Conservation (phyloP, 2,329 filamentous ascomycete species). For the Fusarium staphyleae region DNA sequence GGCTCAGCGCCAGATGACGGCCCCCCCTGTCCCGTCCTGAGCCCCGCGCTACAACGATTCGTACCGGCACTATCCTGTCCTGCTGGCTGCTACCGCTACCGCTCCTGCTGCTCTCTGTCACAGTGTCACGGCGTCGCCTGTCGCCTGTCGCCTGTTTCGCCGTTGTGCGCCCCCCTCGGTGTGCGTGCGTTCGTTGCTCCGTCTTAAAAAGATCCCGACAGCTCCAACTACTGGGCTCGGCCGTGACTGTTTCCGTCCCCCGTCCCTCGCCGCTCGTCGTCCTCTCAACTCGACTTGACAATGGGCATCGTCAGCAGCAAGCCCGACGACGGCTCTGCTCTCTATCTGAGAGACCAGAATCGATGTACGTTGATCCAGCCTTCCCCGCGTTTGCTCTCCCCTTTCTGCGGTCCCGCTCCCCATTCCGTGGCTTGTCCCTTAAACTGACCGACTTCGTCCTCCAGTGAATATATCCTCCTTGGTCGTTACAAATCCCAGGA, state of each 20-base stretch:
- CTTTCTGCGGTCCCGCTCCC: conserved; percentile 15
- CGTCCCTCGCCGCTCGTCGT: conserved; percentile 28
- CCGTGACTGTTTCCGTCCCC: conserved; percentile 32
- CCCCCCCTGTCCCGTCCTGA: conserved; percentile 42
- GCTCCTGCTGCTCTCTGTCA: conserved; percentile 28
- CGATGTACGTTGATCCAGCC: conserved; percentile 70
- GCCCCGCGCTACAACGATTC: conserved; percentile 42
- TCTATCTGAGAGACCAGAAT: conserved; percentile 91
- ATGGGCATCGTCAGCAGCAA: conserved; percentile 96
- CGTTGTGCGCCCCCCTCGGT: conserved; percentile 33
- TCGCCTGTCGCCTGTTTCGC: conserved; percentile 33
- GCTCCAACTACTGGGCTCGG: conserved; percentile 31
- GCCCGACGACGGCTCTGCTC: conserved; percentile 78
- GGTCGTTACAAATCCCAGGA: conserved; percentile 79
- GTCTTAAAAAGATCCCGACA: conserved; percentile 41
- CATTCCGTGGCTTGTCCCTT: conserved; percentile 27
- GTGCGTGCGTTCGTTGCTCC: conserved; percentile 27
- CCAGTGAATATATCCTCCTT: conserved; percentile 88
- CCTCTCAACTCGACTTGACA: conserved; percentile 47
- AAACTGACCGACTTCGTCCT: conserved; percentile 29
- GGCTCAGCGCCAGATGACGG: conserved; percentile 44
- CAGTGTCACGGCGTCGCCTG: conserved; percentile 37
- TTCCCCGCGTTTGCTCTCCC: conserved; percentile 17
- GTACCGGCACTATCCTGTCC: conserved; percentile 36
- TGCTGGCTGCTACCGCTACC: conserved; percentile 26